Conservation (phyloP, 805 yeast genomes). For the Dipodascus geniculatus region DNA sequence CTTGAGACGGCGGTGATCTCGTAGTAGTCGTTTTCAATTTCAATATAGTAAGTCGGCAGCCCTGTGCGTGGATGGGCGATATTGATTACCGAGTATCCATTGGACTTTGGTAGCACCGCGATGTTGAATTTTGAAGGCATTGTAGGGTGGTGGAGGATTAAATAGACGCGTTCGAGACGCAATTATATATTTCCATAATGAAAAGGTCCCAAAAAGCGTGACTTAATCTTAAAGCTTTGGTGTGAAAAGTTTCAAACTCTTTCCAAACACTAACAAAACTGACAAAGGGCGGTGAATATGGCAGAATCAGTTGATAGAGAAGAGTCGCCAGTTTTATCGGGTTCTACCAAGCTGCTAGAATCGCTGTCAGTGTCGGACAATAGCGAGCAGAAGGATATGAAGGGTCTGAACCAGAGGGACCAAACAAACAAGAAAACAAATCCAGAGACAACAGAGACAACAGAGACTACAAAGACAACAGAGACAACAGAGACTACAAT, state of each 20-base stretch:
- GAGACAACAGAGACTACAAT: too few species aligned
- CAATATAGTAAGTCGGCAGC: slow-evolving; percentile 12
- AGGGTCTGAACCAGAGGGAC: too few species aligned
- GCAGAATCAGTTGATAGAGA: neutral
- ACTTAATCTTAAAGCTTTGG: too few species aligned
- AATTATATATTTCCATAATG: too few species aligned
- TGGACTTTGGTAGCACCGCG: neutral
- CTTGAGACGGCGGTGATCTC: neutral
- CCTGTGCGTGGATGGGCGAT: slow-evolving; percentile 18
- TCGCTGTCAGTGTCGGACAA: neutral
- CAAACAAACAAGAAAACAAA: too few species aligned
- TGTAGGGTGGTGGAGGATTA: neutral
- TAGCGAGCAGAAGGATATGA: too few species aligned
- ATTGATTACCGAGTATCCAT: neutral
- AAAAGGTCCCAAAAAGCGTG: neutral
- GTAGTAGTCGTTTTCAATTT: neutral
- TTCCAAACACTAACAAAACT: neutral
- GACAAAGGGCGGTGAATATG: neutral
- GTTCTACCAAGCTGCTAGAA: neutral
- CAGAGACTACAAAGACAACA: too few species aligned
- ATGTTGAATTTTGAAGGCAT: neutral
- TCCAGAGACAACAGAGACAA: too few species aligned
- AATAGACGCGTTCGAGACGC: too few species aligned
- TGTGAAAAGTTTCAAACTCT: neutral
- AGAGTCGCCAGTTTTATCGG: neutral